These are phyloP conservation scores for Crithidia fasciculata DNA, from an alignment of 208 protist species.

Conservation along the genomic window DNA sequence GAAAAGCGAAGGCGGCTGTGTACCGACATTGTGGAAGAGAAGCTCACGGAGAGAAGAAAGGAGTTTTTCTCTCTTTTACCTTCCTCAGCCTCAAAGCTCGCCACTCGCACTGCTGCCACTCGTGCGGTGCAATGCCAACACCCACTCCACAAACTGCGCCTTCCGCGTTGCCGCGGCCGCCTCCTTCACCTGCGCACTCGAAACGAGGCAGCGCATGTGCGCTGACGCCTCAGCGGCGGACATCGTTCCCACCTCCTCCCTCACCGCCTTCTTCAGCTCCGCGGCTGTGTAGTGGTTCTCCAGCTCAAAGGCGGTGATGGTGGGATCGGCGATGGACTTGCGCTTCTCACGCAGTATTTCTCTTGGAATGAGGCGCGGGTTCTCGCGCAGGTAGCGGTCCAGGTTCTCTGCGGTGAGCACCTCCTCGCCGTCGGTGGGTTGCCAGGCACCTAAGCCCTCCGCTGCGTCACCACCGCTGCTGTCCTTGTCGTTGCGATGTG, in stretches of 20 bases:
- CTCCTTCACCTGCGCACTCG: slow-evolving; percentile 11
- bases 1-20: too few species aligned
- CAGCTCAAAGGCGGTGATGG: slow-evolving; percentile 80
- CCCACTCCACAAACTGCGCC: slow-evolving; percentile 34
- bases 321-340: slow-evolving; percentile 44
- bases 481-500: not conserved
- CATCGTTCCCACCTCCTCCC: slow-evolving; percentile 33
- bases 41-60: too few species aligned
- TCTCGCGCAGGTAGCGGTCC: slow-evolving; percentile 64
- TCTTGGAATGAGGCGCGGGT: slow-evolving; percentile 62
- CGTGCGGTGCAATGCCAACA: slow-evolving; percentile 9
- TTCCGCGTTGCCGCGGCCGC: slow-evolving; percentile 29
- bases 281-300: slow-evolving; percentile 76
- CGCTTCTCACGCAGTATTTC: slow-evolving; percentile 62
- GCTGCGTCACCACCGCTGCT: slow-evolving; percentile 4
- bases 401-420: slow-evolving; percentile 82
- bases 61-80: too few species aligned
- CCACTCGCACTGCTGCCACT: too few species aligned
- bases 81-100: too few species aligned
- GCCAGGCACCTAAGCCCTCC: slow-evolving; percentile 34
- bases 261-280: slow-evolving; percentile 61
- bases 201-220: slow-evolving; percentile 9
- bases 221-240: slow-evolving; percentile 8
- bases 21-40: too few species aligned
- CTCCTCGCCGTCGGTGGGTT: slow-evolving; percentile 53